These are phyloP conservation scores for Saraca asoca DNA, from an alignment of 331 rosid genomes.

Conservation along the genomic window DNA sequence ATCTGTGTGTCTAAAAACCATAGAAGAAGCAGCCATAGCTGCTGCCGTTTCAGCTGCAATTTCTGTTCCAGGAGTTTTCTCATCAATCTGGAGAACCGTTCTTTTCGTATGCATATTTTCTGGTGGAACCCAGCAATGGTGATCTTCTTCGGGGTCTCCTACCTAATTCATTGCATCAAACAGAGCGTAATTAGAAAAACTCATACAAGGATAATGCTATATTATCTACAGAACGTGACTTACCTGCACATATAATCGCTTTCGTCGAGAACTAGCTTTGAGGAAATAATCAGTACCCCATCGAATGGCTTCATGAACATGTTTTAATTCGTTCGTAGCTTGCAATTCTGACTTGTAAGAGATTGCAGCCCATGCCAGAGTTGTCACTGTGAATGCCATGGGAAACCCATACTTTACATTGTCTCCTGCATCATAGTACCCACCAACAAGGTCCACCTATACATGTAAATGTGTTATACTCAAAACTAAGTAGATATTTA, in stretches of 20 bases:
- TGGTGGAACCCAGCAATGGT: conserved; percentile 62
- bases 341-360: conserved; percentile 39
- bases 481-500: too few species aligned
- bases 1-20: conserved; percentile 36
- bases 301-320: conserved; percentile 51
- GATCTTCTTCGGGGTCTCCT: conserved; percentile 61
- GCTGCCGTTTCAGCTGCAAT: conserved; percentile 66
- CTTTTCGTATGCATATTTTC: conserved; percentile 70
- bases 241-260: too few species aligned
- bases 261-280: conserved; percentile 45
- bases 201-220: too few species aligned
- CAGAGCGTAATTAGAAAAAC: too few species aligned
- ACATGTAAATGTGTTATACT: too few species aligned
- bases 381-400: conserved; percentile 63
- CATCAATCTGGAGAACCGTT: conserved; percentile 36
- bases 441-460: conserved; percentile 58
- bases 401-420: conserved; percentile 67
- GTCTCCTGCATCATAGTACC: conserved; percentile 77
- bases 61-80: conserved; percentile 57
- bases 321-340: conserved; percentile 29
- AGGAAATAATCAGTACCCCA: conserved; percentile 71
- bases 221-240: too few species aligned
- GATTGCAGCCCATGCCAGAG: conserved; percentile 64
- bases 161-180: conserved; percentile 22
- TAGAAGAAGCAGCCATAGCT: conserved; percentile 58